Percentiles rank a stretch among this genome's conserved stretches.
phyloP scores from a whole-genome alignment of 805 yeast species.

The Starmera caribaea region DNA sequence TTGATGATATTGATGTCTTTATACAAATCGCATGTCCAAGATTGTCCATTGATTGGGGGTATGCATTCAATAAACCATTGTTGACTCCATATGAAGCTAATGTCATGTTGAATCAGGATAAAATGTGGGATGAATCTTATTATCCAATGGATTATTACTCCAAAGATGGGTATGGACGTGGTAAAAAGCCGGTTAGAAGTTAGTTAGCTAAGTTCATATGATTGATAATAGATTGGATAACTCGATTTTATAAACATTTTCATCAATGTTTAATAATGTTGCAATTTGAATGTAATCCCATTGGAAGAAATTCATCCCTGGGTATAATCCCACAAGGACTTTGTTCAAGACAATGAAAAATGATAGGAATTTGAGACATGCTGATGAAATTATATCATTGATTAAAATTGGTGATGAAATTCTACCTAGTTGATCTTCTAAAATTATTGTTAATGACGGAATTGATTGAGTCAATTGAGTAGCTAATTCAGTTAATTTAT shows the following conservation, averaged over 20 bases:
- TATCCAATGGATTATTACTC: conserved; percentile 97
- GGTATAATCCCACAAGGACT: conserved; percentile 24
- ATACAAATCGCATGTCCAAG: conserved; percentile 98
- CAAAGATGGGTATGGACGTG: conserved; percentile 86
- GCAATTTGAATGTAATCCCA: conserved; percentile 57
- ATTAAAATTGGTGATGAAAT: conserved; percentile 56
- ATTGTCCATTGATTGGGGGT: conserved; percentile 96
- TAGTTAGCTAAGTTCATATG: neutral
- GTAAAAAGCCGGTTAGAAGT: conserved; percentile 22
- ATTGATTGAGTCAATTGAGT: conserved; percentile 38
- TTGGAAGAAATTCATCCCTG: conserved; percentile 26
- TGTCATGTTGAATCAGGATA: conserved; percentile 74
- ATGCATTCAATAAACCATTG: conserved; percentile 87
- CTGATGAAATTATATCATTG: conserved; percentile 40
- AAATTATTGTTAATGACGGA: conserved; percentile 52
- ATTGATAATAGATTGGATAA: neutral
- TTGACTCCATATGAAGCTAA: conserved; percentile 94
- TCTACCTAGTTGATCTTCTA: conserved; percentile 47
- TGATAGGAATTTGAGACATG: conserved; percentile 38
- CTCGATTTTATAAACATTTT: conserved; percentile 18
- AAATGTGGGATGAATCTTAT: conserved; percentile 47
- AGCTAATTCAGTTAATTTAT: conserved; percentile 34
- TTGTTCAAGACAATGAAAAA: conserved; percentile 28
- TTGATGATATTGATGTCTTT: conserved; percentile 89
- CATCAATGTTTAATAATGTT: conserved; percentile 58